A percentile compares a stretch with the other conserved stretches of the same genome.
Conservation (phyloP, 257 asterid species). For the Linaria vulgaris region DNA sequence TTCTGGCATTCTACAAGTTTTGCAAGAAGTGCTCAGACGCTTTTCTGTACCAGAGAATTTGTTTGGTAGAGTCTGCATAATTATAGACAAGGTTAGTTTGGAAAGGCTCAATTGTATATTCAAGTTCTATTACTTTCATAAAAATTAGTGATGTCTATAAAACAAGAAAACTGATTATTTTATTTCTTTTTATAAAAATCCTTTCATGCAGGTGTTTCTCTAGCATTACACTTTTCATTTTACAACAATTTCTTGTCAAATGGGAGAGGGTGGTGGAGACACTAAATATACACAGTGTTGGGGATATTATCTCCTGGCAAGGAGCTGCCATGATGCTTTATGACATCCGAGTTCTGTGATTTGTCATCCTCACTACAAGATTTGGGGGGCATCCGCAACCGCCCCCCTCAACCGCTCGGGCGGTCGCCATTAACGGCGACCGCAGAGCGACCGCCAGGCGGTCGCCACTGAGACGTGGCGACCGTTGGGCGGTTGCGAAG, state of each 20-base stretch:
- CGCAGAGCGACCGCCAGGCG: too few relatives aligned
- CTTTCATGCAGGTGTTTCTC: not conserved
- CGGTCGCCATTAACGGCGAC: too few relatives aligned
- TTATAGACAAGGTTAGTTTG: constrained; percentile 83
- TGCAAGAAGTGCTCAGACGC: constrained; percentile 85
- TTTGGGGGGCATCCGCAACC: too few relatives aligned
- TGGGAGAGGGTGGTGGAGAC: not conserved
- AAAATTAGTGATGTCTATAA: not conserved
- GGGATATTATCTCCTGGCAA: too few relatives aligned
- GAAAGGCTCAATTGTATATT: not conserved
- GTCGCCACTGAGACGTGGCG: too few relatives aligned
- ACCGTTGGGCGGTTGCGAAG: too few relatives aligned
- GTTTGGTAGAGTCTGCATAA: constrained; percentile 86
- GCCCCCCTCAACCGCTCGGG: too few relatives aligned
- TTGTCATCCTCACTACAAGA: too few relatives aligned
- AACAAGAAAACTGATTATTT: not conserved
- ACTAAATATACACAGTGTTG: too few relatives aligned
- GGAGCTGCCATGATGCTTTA: too few relatives aligned
- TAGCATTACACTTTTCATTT: not conserved
- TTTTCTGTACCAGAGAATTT: constrained; percentile 71
- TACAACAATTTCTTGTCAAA: not conserved
- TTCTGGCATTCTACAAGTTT: constrained; percentile 55
- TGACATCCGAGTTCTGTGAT: too few relatives aligned
- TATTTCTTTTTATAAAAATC: not conserved
- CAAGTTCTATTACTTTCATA: constrained; percentile 15